phyloP scores from a whole-genome alignment of 768 basidiomycete species.

The Suillus decipiens region DNA sequence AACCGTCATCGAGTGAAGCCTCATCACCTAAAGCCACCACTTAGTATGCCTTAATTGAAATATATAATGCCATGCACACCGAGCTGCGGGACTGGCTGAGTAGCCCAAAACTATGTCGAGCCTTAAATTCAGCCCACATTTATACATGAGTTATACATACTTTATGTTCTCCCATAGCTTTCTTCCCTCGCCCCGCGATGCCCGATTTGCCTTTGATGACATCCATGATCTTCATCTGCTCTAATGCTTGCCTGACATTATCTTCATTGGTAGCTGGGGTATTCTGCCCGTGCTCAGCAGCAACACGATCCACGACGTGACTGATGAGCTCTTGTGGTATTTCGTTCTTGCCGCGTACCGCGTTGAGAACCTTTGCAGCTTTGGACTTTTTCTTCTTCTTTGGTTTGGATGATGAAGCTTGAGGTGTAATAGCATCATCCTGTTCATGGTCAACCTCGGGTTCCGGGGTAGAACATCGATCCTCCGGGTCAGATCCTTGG shows the following conservation, averaged over 20 bases:
- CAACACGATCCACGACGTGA: conserved; percentile 65
- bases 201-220: conserved; percentile 81
- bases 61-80: conserved; percentile 40
- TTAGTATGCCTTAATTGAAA: background rate
- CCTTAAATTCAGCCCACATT: background rate
- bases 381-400: conserved; percentile 93
- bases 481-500: conserved; percentile 37
- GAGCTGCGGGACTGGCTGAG: conserved; percentile 94
- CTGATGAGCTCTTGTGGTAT: conserved; percentile 67
- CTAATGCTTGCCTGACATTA: conserved; percentile 66
- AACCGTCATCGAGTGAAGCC: conserved; percentile 73
- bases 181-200: conserved; percentile 71
- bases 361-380: conserved; percentile 51
- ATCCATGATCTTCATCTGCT: conserved; percentile 84
- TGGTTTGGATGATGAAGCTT: conserved; percentile 49
- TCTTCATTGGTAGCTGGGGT: conserved; percentile 56
- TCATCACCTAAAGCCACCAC: conserved; percentile 51
- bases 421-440: conserved; percentile 19
- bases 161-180: conserved; percentile 88
- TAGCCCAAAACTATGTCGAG: conserved; percentile 83
- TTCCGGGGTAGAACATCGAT: conserved; percentile 31
- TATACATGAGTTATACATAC: conserved; percentile 41
- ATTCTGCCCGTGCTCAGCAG: conserved; percentile 51
- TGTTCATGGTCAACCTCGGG: conserved; percentile 27
- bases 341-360: conserved; percentile 49